phyloP scores from a whole-genome alignment of 2,329 filamentous ascomycete species.

The Diplodia corticola region DNA sequence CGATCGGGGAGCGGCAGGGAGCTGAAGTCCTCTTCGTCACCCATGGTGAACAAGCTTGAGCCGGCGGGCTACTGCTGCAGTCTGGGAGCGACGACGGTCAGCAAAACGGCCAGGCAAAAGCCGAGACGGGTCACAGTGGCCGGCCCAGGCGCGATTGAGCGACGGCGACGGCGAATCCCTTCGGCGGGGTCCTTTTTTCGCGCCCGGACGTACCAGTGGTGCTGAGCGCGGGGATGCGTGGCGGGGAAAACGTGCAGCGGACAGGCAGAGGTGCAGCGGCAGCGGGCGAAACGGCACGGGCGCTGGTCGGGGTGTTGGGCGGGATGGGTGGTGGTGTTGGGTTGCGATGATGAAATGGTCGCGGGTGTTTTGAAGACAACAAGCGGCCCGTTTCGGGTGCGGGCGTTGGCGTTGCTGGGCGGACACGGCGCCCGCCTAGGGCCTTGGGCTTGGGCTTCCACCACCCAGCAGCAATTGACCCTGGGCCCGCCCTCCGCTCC shows the following conservation, averaged over 20 bases:
- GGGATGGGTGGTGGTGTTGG: neutral
- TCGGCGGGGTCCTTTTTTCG: constrained; percentile 1
- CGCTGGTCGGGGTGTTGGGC: neutral
- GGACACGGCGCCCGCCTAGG: constrained; percentile 2
- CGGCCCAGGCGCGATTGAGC: neutral
- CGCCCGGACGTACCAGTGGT: constrained; percentile 15
- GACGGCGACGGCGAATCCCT: neutral
- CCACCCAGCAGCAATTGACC: constrained; percentile 16
- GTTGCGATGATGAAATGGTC: constrained; percentile 12
- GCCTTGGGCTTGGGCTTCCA: constrained; percentile 8
- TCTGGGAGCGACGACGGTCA: neutral
- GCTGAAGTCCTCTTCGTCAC: constrained; percentile 83
- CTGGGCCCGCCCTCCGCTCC: neutral
- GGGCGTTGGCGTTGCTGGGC: constrained; percentile 20
- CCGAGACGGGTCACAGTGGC: no score
- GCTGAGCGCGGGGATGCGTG: neutral
- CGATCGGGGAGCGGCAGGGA: constrained; percentile 75
- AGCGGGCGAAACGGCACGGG: neutral
- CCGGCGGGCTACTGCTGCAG: constrained; percentile 14
- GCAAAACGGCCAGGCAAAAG: neutral
- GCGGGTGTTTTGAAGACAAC: constrained; percentile 23
- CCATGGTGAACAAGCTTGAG: constrained; percentile 56
- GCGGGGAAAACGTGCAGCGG: neutral
- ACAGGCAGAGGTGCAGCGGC: neutral
- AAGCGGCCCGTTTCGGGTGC: constrained; percentile 20